These are phyloP conservation scores for Sugiyamaella marilandica DNA, from an alignment of 805 yeast genomes.

Conservation along the genomic window DNA sequence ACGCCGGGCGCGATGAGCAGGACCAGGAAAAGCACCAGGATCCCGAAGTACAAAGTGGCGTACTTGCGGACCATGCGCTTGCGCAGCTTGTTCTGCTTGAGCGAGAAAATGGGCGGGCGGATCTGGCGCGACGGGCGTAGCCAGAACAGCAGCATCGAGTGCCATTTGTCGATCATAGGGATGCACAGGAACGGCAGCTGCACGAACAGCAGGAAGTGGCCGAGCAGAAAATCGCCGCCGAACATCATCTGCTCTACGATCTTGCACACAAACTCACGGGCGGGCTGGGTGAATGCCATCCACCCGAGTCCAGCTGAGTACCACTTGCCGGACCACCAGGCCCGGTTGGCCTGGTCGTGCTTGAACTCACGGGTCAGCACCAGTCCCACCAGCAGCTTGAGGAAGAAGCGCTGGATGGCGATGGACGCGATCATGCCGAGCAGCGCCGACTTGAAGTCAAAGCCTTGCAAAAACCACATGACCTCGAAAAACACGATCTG, in stretches of 20 bases:
- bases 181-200: conserved; percentile 83
- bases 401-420: conserved; percentile 80
- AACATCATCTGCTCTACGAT: conserved; percentile 90
- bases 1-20: conserved; percentile 89
- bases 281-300: conserved; percentile 92
- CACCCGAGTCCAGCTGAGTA: conserved; percentile 89
- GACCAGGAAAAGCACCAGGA: conserved; percentile 65
- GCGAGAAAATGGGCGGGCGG: conserved; percentile 94
- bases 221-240: conserved; percentile 93
- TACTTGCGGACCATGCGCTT: conserved; percentile 97
- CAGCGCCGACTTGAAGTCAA: conserved; percentile 80
- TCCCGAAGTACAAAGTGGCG: conserved; percentile 68
- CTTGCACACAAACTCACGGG: conserved; percentile 93
- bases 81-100: conserved; percentile 93
- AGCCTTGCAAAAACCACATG: conserved; percentile 96
- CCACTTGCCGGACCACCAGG: conserved; percentile 99
- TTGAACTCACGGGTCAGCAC: conserved; percentile 92
- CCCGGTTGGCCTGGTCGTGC: conserved; percentile 91
- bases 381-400: conserved; percentile 74
- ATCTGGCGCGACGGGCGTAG: conserved; percentile 94
- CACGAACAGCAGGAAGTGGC: conserved; percentile 79
- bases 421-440: conserved; percentile 80
- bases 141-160: conserved; percentile 98
- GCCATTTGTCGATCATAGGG: conserved; percentile 95
- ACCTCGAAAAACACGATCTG: conserved; percentile 87